phyloP scores from a whole-genome alignment of 2,329 filamentous ascomycete species.

The Graphiopsis chlorocephala region DNA sequence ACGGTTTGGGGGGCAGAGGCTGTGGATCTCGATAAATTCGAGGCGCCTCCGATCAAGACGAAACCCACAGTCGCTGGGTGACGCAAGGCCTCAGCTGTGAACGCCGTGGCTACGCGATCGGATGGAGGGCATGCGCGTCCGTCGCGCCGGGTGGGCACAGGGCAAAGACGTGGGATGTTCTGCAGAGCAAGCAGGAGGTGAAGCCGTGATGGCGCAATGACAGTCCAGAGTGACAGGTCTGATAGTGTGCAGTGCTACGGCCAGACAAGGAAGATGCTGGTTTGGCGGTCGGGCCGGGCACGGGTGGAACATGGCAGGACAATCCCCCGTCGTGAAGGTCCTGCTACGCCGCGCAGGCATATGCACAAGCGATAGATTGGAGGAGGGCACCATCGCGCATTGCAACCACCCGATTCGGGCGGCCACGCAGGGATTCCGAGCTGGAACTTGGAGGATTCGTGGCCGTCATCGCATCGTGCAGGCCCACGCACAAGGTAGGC shows the following conservation, averaged over 20 bases:
- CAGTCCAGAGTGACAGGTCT: constrained; percentile 3
- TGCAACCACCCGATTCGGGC: neutral
- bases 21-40: neutral
- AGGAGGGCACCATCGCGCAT: neutral
- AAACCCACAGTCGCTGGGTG: neutral
- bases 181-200: neutral
- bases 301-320: neutral
- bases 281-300: neutral
- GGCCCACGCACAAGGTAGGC: neutral
- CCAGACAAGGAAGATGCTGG: neutral
- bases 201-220: constrained; percentile 7
- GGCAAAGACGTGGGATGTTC: neutral
- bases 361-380: constrained; percentile 1
- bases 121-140: neutral
- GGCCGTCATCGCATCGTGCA: neutral
- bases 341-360: neutral
- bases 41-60: neutral
- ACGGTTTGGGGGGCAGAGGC: neutral
- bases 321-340: neutral
- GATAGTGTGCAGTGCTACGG: neutral
- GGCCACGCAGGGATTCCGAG: neutral
- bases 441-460: neutral
- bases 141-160: neutral
- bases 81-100: constrained; percentile 4
- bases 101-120: neutral